Evolutionary conservation across 1,139 yeast genomes (phyloP).

Genomic region (Lodderomyces oxycetoniae): DNA sequence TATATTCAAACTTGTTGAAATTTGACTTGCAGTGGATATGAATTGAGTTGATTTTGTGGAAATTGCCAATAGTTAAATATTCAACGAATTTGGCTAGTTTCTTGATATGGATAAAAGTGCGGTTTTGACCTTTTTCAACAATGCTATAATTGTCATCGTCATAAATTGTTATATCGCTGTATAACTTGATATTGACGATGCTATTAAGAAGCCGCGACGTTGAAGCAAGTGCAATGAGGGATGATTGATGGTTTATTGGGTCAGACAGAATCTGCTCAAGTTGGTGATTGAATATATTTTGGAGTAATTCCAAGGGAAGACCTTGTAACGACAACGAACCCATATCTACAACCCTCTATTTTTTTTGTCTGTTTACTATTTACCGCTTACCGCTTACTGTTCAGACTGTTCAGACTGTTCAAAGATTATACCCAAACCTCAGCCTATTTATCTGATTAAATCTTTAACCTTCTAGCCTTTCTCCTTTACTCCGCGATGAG

Average conservation of each 20-base stretch:
- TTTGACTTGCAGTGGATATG: constrained; percentile 14
- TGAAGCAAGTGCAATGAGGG: constrained; percentile 8
- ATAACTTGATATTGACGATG: constrained; percentile 9
- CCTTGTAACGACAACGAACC: background rate
- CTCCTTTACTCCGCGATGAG: too few species aligned
- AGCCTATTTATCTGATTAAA: too few species aligned
- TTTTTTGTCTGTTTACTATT: too few species aligned
- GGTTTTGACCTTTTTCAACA: background rate
- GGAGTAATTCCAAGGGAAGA: constrained; percentile 1
- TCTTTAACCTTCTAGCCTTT: too few species aligned
- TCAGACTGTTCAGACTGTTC: too few species aligned
- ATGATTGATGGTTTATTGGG: constrained; percentile 5
- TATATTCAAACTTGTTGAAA: constrained; percentile 12
- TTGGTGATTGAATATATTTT: constrained; percentile 1
- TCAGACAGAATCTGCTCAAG: constrained; percentile 2
- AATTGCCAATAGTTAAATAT: constrained; percentile 8
- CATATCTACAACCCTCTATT: too few species aligned
- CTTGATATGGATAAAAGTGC: constrained; percentile 11
- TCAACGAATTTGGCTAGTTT: constrained; percentile 7
- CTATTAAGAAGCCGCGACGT: constrained; percentile 8
- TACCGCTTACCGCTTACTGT: too few species aligned
- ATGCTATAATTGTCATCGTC: constrained; percentile 12
- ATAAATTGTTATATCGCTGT: constrained; percentile 11
- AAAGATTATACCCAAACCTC: too few species aligned
- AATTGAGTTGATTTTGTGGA: constrained; percentile 11